Conservation (phyloP, 2,329 filamentous ascomycete genomes). For the Amylocarpus encephaloides region DNA sequence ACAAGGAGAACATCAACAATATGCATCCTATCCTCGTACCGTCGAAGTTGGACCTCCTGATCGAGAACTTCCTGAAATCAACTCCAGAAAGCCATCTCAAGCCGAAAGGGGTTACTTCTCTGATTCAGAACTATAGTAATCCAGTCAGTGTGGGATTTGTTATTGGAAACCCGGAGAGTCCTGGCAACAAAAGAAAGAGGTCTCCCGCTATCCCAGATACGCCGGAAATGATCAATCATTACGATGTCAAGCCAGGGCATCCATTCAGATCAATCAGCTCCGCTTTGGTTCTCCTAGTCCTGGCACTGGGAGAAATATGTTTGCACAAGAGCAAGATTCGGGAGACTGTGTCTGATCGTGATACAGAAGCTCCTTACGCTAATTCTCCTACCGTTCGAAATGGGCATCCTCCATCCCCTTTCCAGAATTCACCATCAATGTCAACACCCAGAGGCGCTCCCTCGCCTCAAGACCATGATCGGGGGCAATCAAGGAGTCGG, state of each 20-base stretch:
- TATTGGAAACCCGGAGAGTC: conserved; percentile 27
- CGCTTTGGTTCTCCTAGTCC: conserved; percentile 72
- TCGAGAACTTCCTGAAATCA: conserved; percentile 28
- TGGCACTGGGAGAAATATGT: conserved; percentile 84
- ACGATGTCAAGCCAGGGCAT: conserved; percentile 38
- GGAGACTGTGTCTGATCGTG: conserved; percentile 45
- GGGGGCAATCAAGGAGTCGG: conserved; percentile 35
- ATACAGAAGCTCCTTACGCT: conserved; percentile 12
- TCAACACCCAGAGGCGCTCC: conserved; percentile 39
- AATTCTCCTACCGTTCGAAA: conserved; percentile 37
- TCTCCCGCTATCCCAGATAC: conserved; percentile 22
- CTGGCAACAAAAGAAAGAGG: conserved; percentile 29
- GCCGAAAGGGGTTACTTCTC: conserved; percentile 20
- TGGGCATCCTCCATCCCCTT: conserved; percentile 46
- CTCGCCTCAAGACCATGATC: conserved; percentile 47
- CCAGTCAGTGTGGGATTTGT: conserved; percentile 17
- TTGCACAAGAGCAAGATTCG: conserved; percentile 47
- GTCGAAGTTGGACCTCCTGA: conserved; percentile 40
- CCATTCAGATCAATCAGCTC: conserved; percentile 67
- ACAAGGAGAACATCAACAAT: conserved; percentile 55
- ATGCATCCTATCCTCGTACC: conserved; percentile 59
- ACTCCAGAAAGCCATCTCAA: conserved; percentile 25
- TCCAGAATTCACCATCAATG: conserved; percentile 48
- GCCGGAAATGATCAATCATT: conserved; percentile 22
- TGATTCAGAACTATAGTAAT: conserved; percentile 13